Evolutionary conservation across 768 basidiomycete genomes (phyloP).

Genomic region (Termitomyces sp.): DNA sequence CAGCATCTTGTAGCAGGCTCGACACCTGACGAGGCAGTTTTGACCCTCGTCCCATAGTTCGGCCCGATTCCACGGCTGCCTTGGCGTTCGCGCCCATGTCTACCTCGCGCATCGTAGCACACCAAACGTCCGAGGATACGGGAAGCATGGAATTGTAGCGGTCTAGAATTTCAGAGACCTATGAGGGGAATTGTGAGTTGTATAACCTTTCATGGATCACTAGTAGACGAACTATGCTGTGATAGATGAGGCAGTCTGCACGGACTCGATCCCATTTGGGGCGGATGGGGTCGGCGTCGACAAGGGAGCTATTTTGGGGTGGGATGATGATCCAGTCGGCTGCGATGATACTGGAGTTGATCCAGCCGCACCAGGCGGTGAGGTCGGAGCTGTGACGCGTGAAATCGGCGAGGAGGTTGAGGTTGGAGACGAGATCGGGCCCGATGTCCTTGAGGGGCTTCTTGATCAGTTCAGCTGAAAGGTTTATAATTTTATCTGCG

Average conservation of each 20-base stretch:
- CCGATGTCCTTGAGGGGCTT: conserved; percentile 35
- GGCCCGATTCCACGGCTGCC: neutral
- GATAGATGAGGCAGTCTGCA: conserved; percentile 12
- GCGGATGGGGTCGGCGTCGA: conserved; percentile 3
- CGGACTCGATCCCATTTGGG: conserved; percentile 11
- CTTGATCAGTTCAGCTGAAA: conserved; percentile 25
- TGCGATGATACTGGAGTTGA: conserved; percentile 16
- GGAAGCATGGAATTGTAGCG: conserved; percentile 10
- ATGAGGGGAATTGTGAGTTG: neutral
- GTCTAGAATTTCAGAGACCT: conserved; percentile 12
- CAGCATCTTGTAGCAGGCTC: conserved; percentile 9
- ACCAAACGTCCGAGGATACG: conserved; percentile 6
- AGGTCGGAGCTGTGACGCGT: conserved; percentile 22
- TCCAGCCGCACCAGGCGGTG: conserved; percentile 29
- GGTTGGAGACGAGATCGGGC: conserved; percentile 33
- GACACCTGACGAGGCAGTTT: conserved; percentile 4
- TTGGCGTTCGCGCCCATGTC: neutral
- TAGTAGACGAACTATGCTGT: conserved; percentile 9
- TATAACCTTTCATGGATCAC: neutral
- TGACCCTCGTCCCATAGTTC: neutral
- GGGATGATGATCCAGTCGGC: conserved; percentile 9
- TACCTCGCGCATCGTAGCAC: neutral
- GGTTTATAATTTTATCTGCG: neutral
- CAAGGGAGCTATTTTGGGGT: neutral
- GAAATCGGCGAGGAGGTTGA: conserved; percentile 31